These are phyloP conservation scores for Yarrowia divulgata DNA, from an alignment of 805 yeast genomes.

Conservation along the genomic window DNA sequence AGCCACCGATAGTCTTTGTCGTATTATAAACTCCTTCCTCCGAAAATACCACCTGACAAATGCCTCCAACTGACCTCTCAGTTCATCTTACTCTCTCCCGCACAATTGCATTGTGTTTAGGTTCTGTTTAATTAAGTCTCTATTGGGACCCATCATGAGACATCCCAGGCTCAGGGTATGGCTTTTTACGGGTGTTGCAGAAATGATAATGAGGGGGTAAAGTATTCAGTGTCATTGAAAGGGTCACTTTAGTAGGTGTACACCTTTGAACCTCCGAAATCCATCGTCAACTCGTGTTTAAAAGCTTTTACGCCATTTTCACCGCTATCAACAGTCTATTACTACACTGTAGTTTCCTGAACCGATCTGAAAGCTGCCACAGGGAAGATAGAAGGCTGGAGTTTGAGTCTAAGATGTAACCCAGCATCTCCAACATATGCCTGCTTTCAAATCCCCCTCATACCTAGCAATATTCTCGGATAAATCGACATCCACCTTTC, in stretches of 20 bases:
- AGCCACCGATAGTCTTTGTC: background rate
- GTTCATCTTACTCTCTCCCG: background rate
- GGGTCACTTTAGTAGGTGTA: no score
- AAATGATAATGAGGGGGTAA: no score
- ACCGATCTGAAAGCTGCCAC: no score
- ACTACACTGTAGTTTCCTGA: background rate
- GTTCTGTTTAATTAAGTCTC: conserved; percentile 18
- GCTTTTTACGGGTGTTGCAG: no score
- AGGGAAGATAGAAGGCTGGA: no score
- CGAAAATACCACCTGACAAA: background rate
- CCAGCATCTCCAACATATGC: no score
- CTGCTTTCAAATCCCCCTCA: background rate
- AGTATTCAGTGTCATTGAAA: no score
- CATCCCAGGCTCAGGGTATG: background rate
- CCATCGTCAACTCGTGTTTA: no score
- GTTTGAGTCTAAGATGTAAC: no score
- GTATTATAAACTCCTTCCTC: no score
- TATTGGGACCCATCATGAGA: background rate
- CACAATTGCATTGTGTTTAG: conserved; percentile 4
- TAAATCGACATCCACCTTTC: background rate
- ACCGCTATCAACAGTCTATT: background rate
- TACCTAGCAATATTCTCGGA: background rate
- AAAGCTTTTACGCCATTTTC: background rate
- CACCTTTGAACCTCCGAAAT: no score
- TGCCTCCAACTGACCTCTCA: background rate